Conservation (phyloP, 192 early-diverging fungal species). For the Blastocladiella britannica region DNA sequence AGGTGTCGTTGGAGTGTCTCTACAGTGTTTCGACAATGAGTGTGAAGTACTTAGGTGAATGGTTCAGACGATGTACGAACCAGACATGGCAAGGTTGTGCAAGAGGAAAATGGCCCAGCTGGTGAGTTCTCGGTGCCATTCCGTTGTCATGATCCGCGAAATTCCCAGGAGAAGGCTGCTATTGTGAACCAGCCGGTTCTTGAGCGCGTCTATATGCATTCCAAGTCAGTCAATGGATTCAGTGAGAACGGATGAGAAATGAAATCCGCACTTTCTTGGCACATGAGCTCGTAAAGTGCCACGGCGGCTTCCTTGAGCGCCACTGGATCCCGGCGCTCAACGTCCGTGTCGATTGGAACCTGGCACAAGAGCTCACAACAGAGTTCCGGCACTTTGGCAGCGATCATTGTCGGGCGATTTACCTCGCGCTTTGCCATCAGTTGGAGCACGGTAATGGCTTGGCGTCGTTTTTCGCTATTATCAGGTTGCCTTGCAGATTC, state of each 20-base stretch:
- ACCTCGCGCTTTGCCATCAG: background rate
- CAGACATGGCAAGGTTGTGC: background rate
- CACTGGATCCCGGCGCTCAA: no score
- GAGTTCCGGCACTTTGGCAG: background rate
- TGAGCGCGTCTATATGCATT: background rate
- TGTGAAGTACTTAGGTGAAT: background rate
- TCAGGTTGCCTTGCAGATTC: background rate
- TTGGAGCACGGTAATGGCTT: background rate
- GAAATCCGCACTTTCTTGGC: background rate
- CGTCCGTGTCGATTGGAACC: background rate
- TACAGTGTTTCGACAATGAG: background rate
- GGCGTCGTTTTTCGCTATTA: background rate
- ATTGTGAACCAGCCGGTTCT: background rate
- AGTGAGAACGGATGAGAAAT: background rate
- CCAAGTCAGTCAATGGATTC: no score
- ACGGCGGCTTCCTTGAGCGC: background rate
- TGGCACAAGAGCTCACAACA: background rate
- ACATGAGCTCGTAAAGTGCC: background rate
- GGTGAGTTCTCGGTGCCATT: background rate
- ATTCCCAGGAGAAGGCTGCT: background rate
- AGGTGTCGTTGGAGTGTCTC: background rate
- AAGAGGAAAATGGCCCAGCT: background rate
- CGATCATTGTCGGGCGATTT: background rate
- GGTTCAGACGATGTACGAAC: background rate
- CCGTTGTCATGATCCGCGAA: background rate